These are phyloP conservation scores for Cicer bijugum DNA, from an alignment of 306 rosid genomes.

Conservation along the genomic window DNA sequence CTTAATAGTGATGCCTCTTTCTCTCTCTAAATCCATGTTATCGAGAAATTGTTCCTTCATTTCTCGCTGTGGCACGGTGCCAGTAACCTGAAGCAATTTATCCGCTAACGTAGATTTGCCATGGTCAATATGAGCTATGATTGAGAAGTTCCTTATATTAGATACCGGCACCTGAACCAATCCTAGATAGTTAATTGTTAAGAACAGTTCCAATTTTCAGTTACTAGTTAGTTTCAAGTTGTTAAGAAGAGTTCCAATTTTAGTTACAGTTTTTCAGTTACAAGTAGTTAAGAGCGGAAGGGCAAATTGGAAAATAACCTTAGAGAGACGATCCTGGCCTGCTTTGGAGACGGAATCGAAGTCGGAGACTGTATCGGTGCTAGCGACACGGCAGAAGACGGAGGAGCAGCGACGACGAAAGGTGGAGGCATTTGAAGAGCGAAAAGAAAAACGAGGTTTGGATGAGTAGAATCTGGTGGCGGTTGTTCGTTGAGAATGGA, in stretches of 20 bases:
- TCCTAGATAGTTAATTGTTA: neutral
- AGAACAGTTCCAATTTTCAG: neutral
- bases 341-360: constrained; percentile 51
- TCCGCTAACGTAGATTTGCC: constrained; percentile 92
- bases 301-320: constrained; percentile 46
- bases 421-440: constrained; percentile 40
- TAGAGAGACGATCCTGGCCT: constrained; percentile 80
- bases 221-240: neutral
- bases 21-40: constrained; percentile 98
- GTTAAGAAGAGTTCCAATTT: neutral
- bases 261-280: neutral
- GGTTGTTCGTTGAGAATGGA: constrained; percentile 37
- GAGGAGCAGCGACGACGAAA: constrained; percentile 41
- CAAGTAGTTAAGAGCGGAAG: neutral
- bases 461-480: constrained; percentile 42
- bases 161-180: constrained; percentile 74
- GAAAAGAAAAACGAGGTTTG: constrained; percentile 32
- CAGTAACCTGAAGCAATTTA: constrained; percentile 82
- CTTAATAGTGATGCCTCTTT: constrained; percentile 92
- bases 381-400: constrained; percentile 54
- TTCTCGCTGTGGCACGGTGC: constrained; percentile 85
- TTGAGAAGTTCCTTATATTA: constrained; percentile 74
- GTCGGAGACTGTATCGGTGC: constrained; percentile 49
- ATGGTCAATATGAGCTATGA: constrained; percentile 92
- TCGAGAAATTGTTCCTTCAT: constrained; percentile 99